These are phyloP conservation scores for Tetracentron sinense DNA, from an alignment of 164 flowering plant species.

Conservation along the genomic window DNA sequence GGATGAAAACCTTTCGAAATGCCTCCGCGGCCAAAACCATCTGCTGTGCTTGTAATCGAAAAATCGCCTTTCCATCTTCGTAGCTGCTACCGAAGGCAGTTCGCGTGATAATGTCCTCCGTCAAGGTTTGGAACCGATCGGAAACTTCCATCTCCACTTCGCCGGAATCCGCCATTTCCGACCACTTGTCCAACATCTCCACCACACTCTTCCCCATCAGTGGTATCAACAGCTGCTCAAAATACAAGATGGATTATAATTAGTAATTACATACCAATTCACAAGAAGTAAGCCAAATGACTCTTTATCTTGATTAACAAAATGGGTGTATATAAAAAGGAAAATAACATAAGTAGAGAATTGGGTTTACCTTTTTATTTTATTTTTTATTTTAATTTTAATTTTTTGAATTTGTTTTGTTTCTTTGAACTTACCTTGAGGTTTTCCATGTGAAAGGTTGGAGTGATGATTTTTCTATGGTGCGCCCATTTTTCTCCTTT, in stretches of 20 bases:
- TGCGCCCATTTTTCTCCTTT: conserved; percentile 98
- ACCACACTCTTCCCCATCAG: conserved; percentile 62
- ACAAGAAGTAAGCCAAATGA: no score
- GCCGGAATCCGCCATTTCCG: conserved; percentile 35
- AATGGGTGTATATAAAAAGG: no score
- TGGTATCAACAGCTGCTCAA: conserved; percentile 61
- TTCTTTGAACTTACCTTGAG: conserved; percentile 76
- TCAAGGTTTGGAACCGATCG: conserved; percentile 60
- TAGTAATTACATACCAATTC: no score
- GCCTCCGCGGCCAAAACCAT: conserved; percentile 76
- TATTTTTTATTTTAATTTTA: no score
- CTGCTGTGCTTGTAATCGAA: conserved; percentile 71
- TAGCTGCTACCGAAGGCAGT: conserved; percentile 82
- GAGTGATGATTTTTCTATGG: conserved; percentile 83
- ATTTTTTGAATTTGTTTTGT: no score
- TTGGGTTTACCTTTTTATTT: no score
- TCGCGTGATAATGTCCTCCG: conserved; percentile 71
- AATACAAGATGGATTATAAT: no score
- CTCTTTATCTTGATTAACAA: no score
- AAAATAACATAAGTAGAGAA: no score
- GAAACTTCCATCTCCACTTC: conserved; percentile 84
- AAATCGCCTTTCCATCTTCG: conserved; percentile 76
- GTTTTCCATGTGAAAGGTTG: conserved; percentile 91
- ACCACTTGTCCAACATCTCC: conserved; percentile 71
- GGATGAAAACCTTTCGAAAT: conserved; percentile 74